Evolutionary conservation across 352 stramenopile genomes (phyloP), one percentile per base, ranked within the genome.

Genomic region (Blastocystis sp.): DNA sequence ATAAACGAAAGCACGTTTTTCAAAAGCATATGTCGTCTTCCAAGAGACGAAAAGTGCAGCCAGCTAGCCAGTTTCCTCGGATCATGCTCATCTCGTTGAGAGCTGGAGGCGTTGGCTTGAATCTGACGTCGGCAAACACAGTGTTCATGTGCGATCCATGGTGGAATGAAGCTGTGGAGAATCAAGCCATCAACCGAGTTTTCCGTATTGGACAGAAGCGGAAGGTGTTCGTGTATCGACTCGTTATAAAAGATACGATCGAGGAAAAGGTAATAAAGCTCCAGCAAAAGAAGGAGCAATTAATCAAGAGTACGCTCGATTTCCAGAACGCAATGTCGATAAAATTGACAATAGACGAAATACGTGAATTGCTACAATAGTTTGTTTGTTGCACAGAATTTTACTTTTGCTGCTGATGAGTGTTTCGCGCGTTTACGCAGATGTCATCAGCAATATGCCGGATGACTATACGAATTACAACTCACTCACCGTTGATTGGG

Each of bases 81-180:
- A 89, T 89, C 18, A n/a, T 89, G 41, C 43, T 89, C 26, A 59
- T 89, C 34, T 89, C 78, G 20, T 24, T 89, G n/a, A 24, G 45
- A 18, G 59, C 78, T 30, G 78, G 78, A 43, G 78, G 78, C n/a
- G 78, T 89, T 26, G 78, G 78, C 34, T 47, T 89, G 18, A 89
- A 89, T 59, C 56, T 89, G 3, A 89, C 78, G n/a, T 76, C 66
- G 18, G 95, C 94, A 34, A 96, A 93, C 0, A 92, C 96, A 4
- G 94, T 96, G 47, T 95, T 97, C 54, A 91, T 97, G 47, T 91
- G 96, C 30, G 95, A 96, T 78, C 94, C 95, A 78, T 98, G 95
- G 95, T 98, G 95, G 95, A 98, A 98, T 91, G 92, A 94, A 18
- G 93, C 93, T 59, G 92, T 97, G 16, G 95, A 98, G 81, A 93